Conservation (phyloP, 2,329 filamentous ascomycete species). For the Botrytis elliptica region DNA sequence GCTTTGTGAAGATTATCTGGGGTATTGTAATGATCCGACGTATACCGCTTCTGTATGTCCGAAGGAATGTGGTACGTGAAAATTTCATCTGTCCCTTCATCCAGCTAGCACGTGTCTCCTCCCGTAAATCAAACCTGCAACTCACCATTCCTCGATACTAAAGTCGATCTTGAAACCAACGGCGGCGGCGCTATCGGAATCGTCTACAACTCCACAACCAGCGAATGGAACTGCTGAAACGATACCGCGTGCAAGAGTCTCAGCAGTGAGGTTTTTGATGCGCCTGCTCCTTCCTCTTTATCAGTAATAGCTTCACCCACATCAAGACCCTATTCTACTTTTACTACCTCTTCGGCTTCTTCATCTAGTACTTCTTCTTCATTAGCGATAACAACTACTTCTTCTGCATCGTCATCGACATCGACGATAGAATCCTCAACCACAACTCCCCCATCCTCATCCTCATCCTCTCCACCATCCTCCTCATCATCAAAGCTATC, state of each 20-base stretch:
- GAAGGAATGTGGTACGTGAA: neutral
- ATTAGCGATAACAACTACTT: neutral
- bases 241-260: conserved; percentile 3
- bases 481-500: neutral
- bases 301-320: neutral
- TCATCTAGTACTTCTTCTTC: neutral
- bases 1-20: neutral
- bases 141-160: neutral
- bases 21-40: conserved; percentile 13
- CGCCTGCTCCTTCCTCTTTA: neutral
- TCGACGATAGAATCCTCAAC: neutral
- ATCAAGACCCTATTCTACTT: neutral
- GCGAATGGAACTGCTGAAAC: conserved; percentile 2
- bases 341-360: neutral
- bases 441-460: neutral
- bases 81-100: neutral
- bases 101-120: neutral
- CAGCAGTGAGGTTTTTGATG: neutral
- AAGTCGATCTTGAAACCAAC: neutral
- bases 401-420: neutral
- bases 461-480: no score
- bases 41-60: conserved; percentile 5
- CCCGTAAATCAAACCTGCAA: neutral
- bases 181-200: neutral
- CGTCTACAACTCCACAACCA: neutral